A percentile compares a stretch with the other conserved stretches of the same genome.
Evolutionary conservation across 768 basidiomycete genomes (phyloP).

Genomic region (Nidularia sp.): DNA sequence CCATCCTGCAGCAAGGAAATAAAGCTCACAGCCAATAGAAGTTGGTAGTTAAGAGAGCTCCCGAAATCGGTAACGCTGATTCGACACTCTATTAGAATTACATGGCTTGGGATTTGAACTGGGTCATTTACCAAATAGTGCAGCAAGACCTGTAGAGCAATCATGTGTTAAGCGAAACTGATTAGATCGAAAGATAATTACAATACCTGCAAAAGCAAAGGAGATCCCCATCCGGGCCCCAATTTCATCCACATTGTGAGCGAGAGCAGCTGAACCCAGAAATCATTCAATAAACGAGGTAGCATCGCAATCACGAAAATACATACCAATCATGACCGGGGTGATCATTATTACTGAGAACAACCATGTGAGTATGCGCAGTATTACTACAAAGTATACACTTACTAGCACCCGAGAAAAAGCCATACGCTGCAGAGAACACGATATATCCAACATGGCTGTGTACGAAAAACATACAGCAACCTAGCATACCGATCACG

Average conservation of each 20-base stretch:
- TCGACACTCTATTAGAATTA: neutral
- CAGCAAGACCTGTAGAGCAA: neutral
- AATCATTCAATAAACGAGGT: neutral
- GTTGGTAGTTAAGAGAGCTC: neutral
- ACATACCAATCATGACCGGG: neutral
- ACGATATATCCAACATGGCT: neutral
- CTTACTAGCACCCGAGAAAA: neutral
- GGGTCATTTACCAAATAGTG: neutral
- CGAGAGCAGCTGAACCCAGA: neutral
- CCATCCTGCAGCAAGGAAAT: neutral
- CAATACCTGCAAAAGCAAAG: constrained; percentile 6
- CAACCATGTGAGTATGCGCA: neutral
- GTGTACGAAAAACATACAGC: neutral
- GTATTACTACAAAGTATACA: neutral
- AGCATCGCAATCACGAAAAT: neutral
- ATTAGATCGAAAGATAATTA: neutral
- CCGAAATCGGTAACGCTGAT: neutral
- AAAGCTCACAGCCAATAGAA: neutral
- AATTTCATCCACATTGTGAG: neutral
- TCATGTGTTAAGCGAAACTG: neutral
- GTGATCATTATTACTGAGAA: neutral
- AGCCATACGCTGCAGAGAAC: neutral
- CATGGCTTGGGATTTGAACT: neutral
- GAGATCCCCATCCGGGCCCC: constrained; percentile 11
- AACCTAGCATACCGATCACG: neutral